Evolutionary conservation across 176 grass and related monocot species (phyloP), one percentile per base, ranked within the genome.

Genomic region (Eragrostis curvula): DNA sequence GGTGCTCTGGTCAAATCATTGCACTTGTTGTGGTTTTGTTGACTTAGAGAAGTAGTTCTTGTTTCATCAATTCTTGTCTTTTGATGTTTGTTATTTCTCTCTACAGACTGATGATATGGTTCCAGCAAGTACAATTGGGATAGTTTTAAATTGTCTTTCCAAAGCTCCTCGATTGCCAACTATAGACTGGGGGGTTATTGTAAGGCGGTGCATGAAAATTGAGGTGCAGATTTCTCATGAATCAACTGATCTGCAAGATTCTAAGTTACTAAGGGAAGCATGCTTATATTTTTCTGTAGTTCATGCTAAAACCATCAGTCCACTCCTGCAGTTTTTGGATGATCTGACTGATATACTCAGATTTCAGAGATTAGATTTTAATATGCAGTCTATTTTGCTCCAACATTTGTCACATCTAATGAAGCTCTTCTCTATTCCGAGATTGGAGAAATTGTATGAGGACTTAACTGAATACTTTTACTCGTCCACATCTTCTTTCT

Each of bases 111-210:
- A 58, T 52, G 77, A 85, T 52, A 23, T 75, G 44, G 20, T 87
- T 47, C 77, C 81, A 83, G 73, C 83, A 86, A 92, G 66, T 82
- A 98, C 85, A 45, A 49, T 95, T 86, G 71, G 84, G 73, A 86
- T 81, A 70, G 88, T 91, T 91, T 84, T 98, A 79, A 93, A 89
- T 87, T 98, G 90, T 40, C 92, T 98, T 55, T 80, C 88, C 46
- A 89, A 86, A 78, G 81, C 96, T 87, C 82, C 96, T 81, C 92
- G 84, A 80, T 66, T 95, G 70, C 96, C 96, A 64, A 43, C 75
- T 86, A 86, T 87, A 71, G 96, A 98, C 60, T 98, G 96, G 96
- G 92, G 88, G 66, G 74, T 53, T 72, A 88, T 91, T 82, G 71
- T 98, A 56, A 81, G 88, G 67, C 78, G 86, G 16, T 95, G 81